phyloP scores from a whole-genome alignment of 164 flowering plant species.

The Stephania yunnanensis region DNA sequence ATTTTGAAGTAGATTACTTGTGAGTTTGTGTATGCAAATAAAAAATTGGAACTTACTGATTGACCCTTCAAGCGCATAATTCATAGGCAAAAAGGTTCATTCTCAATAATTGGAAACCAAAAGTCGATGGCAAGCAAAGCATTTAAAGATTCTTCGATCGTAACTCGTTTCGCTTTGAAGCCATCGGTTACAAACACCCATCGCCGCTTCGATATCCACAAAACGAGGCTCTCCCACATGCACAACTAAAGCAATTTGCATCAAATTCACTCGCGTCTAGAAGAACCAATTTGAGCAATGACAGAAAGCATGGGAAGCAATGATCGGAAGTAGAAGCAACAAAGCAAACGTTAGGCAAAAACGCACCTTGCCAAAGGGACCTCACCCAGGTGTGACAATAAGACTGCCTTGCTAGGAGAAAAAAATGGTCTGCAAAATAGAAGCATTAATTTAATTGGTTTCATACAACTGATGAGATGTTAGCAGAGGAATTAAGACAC shows the following conservation, averaged over 20 bases:
- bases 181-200: conserved; percentile 94
- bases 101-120: conserved; percentile 39
- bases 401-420: no score
- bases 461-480: no score
- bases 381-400: no score
- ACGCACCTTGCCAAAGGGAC: no score
- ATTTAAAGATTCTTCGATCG: conserved; percentile 31
- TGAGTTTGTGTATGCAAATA: no score
- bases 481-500: no score
- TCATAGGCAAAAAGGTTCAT: conserved; percentile 51
- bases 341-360: background rate
- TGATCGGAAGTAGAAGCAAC: background rate
- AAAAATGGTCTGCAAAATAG: no score
- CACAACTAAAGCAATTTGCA: conserved; percentile 63
- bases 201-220: conserved; percentile 60
- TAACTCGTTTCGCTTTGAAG: conserved; percentile 27
- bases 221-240: conserved; percentile 66
- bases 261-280: conserved; percentile 77
- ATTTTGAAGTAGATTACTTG: no score
- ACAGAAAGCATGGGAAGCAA: conserved; percentile 4
- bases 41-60: no score
- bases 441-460: no score
- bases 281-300: conserved; percentile 14
- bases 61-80: conserved; percentile 58
- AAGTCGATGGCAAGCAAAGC: conserved; percentile 80